Percentiles rank a stretch among this genome's conserved stretches.
Evolutionary conservation across 2,329 filamentous ascomycete genomes (phyloP).

Genomic region (Allantophomopsis cytisporea): DNA sequence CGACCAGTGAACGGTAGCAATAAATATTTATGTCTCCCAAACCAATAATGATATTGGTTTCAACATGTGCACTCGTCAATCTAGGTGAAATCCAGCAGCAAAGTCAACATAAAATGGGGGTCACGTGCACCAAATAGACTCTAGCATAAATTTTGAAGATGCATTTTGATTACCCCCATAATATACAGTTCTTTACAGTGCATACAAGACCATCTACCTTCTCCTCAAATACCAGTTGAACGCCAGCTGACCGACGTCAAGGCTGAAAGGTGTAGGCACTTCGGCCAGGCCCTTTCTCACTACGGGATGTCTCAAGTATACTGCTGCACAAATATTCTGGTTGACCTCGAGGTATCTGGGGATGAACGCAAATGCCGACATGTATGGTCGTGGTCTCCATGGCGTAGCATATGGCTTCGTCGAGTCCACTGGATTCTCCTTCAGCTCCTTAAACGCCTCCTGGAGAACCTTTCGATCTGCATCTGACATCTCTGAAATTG

Average conservation of each 20-base stretch:
- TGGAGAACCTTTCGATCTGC: constrained; percentile 4
- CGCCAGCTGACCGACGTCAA: constrained; percentile 61
- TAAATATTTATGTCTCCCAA: too few relatives aligned
- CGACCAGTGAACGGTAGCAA: too few relatives aligned
- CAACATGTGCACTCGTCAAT: too few relatives aligned
- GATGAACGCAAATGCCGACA: constrained; percentile 89
- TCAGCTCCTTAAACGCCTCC: constrained; percentile 18
- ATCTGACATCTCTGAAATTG: constrained; percentile 5
- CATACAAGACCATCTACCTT: constrained; percentile 9
- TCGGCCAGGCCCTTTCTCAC: constrained; percentile 69
- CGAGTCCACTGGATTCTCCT: constrained; percentile 64
- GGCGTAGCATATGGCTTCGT: constrained; percentile 81
- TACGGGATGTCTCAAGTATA: constrained; percentile 90
- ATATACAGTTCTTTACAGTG: too few relatives aligned
- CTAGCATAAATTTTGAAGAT: too few relatives aligned
- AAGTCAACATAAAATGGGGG: too few relatives aligned
- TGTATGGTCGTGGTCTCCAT: constrained; percentile 76
- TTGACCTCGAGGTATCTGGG: constrained; percentile 95
- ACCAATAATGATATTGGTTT: too few relatives aligned
- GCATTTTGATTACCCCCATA: too few relatives aligned
- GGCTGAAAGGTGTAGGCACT: constrained; percentile 70
- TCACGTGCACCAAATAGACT: too few relatives aligned
- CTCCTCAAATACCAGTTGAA: constrained; percentile 80
- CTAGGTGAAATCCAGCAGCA: too few relatives aligned
- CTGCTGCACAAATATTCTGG: constrained; percentile 89